phyloP scores from a whole-genome alignment of 139 green algal genomes.

The Chlamydomonas urium region DNA sequence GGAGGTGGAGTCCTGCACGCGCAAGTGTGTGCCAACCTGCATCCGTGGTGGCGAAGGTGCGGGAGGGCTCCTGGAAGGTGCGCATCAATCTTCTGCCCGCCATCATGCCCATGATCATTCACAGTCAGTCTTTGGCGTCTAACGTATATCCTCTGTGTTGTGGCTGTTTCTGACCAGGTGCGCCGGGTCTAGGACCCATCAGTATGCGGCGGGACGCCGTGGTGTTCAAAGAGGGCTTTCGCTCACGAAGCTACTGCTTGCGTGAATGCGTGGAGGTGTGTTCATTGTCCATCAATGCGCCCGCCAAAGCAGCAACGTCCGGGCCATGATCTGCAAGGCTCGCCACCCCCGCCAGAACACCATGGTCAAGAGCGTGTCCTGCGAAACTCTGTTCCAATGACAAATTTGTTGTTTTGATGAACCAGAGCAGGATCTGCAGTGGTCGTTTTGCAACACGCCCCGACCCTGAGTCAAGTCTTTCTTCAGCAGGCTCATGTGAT shows the following conservation, averaged over 20 bases:
- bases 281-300: neutral
- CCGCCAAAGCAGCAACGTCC: neutral
- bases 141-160: neutral
- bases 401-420: no score
- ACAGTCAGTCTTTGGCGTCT: neutral
- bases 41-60: slow-evolving; percentile 54
- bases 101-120: neutral
- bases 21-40: slow-evolving; percentile 71
- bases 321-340: no score
- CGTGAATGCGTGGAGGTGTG: neutral
- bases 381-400: no score
- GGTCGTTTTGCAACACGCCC: no score
- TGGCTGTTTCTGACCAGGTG: slow-evolving; percentile 28
- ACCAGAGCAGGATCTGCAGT: no score
- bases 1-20: slow-evolving; percentile 59
- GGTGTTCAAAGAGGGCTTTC: slow-evolving; percentile 63
- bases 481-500: no score
- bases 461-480: no score
- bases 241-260: slow-evolving; percentile 5
- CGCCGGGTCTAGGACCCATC: slow-evolving; percentile 62
- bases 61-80: neutral
- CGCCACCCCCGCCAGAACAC: no score
- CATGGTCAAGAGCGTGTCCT: no score
- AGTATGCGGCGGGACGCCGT: slow-evolving; percentile 48
- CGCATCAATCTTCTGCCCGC: neutral